Evolutionary conservation across 83 land plant species (phyloP).

Genomic region (Isoetes engelmannii): DNA sequence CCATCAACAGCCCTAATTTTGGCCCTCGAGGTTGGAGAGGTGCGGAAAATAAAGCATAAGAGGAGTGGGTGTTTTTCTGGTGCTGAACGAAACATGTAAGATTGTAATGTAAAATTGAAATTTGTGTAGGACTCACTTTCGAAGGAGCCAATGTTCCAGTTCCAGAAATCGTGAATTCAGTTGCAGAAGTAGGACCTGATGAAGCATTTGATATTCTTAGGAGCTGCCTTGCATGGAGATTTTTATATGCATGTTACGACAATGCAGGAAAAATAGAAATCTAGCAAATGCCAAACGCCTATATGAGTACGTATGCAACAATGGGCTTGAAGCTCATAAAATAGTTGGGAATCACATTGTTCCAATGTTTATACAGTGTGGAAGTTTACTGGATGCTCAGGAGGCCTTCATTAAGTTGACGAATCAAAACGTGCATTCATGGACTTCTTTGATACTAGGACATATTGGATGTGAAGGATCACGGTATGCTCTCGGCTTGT

Average conservation of each 20-base stretch:
- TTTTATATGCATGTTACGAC: neutral
- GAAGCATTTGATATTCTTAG: too few relatives aligned
- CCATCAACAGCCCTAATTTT: too few relatives aligned
- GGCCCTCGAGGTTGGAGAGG: too few relatives aligned
- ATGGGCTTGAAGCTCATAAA: slow-evolving; percentile 5
- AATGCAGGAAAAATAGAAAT: neutral
- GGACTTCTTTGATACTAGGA: slow-evolving; percentile 7
- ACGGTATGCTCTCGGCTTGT: slow-evolving; percentile 12
- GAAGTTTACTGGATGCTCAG: neutral
- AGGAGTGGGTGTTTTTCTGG: too few relatives aligned
- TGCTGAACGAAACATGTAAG: too few relatives aligned
- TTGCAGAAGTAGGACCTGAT: too few relatives aligned
- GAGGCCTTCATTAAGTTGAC: neutral
- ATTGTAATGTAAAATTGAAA: too few relatives aligned
- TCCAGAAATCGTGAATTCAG: too few relatives aligned
- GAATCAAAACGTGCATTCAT: slow-evolving; percentile 8
- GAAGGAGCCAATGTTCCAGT: too few relatives aligned
- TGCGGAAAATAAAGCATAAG: too few relatives aligned
- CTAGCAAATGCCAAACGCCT: neutral
- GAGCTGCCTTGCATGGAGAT: neutral
- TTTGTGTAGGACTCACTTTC: too few relatives aligned
- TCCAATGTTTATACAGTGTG: slow-evolving; percentile 8
- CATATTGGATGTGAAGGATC: neutral
- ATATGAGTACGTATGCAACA: neutral
- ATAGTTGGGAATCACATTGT: slow-evolving; percentile 7